Conservation (phyloP, 352 stramenopile species). For the Pilasporangium apinafurcum region DNA sequence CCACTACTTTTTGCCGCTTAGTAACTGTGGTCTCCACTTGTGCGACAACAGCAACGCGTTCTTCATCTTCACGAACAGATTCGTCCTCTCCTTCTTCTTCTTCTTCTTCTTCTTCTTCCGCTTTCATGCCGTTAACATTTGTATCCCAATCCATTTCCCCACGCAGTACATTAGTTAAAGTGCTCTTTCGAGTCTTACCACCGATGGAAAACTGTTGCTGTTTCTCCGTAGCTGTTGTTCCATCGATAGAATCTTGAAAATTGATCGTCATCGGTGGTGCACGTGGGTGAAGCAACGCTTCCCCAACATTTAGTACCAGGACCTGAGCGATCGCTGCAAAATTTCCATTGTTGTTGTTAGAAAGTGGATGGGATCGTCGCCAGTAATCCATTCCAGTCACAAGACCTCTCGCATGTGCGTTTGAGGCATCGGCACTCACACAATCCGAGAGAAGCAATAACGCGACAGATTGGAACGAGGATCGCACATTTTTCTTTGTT, state of each 20-base stretch:
- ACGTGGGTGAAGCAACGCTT: slow-evolving; percentile 68
- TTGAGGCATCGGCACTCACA: slow-evolving; percentile 40
- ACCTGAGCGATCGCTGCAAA: slow-evolving; percentile 32
- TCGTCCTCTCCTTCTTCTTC: slow-evolving; percentile 18
- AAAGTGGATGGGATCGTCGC: no score
- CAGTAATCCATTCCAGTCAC: slow-evolving; percentile 52
- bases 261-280: slow-evolving; percentile 60
- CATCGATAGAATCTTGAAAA: slow-evolving; percentile 23
- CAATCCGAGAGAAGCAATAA: slow-evolving; percentile 50
- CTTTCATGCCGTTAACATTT: not conserved
- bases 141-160: slow-evolving; percentile 35
- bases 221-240: slow-evolving; percentile 7
- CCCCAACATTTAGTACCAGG: slow-evolving; percentile 50
- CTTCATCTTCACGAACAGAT: no score
- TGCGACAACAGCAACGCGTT: no score
- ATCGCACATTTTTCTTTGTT: slow-evolving; percentile 17
- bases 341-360: no score
- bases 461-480: slow-evolving; percentile 22
- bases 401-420: slow-evolving; percentile 49
- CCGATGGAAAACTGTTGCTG: not conserved
- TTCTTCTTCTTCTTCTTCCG: slow-evolving; percentile 12
- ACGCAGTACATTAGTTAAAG: slow-evolving; percentile 4
- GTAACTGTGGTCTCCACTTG: no score
- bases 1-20: no score
- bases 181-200: not conserved